Conservation (phyloP, 148 eudicot species). For the Nyssa sinensis region DNA sequence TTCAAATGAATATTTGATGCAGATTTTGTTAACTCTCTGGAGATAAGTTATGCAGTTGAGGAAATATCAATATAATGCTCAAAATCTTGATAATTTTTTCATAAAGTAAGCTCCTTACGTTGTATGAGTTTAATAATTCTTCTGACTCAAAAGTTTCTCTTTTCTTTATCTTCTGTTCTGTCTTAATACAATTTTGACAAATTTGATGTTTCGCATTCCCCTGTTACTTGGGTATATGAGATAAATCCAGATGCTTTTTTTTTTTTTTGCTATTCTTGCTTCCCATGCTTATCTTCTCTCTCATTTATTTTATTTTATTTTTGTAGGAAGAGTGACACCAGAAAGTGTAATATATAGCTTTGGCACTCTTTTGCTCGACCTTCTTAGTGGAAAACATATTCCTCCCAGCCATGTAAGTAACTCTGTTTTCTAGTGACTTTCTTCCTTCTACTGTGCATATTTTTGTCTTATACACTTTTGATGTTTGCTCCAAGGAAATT, state of each 20-base stretch:
- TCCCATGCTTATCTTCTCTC: slow-evolving; percentile 1
- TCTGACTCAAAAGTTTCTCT: not conserved
- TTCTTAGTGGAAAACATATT: slow-evolving; percentile 73
- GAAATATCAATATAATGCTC: no score
- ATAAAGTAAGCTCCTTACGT: no score
- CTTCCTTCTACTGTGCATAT: not conserved
- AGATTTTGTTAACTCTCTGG: no score
- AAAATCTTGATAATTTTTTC: no score
- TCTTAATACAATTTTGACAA: no score
- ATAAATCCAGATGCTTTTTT: not conserved
- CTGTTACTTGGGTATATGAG: no score
- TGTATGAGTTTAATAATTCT: no score
- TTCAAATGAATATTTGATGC: no score
- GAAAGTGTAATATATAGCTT: slow-evolving; percentile 71
- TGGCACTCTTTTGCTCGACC: slow-evolving; percentile 68
- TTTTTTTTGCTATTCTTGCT: not conserved
- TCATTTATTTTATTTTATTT: no score
- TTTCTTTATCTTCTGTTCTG: no score
- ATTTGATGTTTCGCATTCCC: no score
- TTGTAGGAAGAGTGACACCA: slow-evolving; percentile 58
- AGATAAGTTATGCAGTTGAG: no score
- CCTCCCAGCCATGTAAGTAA: slow-evolving; percentile 69
- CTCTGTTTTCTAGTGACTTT: slow-evolving; percentile 2
- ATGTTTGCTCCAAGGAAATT: not conserved
- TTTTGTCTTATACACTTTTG: not conserved